phyloP scores from a whole-genome alignment of 1,284 basidiomycete genomes.

The Singerocomus inundabilis region DNA sequence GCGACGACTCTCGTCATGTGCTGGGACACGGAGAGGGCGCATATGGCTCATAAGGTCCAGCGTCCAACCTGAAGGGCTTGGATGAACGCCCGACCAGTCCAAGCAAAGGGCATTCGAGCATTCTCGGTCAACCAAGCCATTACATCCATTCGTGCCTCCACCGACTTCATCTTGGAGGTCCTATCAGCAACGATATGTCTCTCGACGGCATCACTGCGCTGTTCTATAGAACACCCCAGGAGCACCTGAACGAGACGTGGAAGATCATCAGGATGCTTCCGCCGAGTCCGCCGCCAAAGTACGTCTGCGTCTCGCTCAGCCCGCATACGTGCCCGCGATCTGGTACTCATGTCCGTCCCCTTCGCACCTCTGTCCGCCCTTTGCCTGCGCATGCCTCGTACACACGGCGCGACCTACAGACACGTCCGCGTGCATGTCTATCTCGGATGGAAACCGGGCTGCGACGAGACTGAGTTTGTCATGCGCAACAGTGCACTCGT shows the following conservation, averaged over 20 bases:
- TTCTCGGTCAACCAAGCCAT: not conserved
- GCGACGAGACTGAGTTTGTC: conserved; percentile 31
- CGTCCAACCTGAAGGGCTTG: not conserved
- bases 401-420: conserved; percentile 9
- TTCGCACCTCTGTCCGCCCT: not conserved
- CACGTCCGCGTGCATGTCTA: conserved; percentile 35
- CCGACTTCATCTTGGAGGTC: not conserved
- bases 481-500: conserved; percentile 29
- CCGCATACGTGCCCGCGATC: not conserved
- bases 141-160: not conserved
- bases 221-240: conserved; percentile 25
- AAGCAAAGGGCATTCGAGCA: not conserved
- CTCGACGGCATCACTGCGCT: conserved; percentile 19
- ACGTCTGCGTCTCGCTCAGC: not conserved
- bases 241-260: conserved; percentile 33
- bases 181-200: conserved; percentile 3
- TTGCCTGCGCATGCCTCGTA: too few species aligned
- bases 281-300: conserved; percentile 21
- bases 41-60: not conserved
- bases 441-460: conserved; percentile 27
- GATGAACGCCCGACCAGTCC: not conserved
- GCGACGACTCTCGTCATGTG: not conserved
- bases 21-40: not conserved
- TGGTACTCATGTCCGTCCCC: not conserved
- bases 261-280: conserved; percentile 20